These are phyloP conservation scores for Collybia nuda DNA, from an alignment of 768 basidiomycete genomes.

Conservation along the genomic window DNA sequence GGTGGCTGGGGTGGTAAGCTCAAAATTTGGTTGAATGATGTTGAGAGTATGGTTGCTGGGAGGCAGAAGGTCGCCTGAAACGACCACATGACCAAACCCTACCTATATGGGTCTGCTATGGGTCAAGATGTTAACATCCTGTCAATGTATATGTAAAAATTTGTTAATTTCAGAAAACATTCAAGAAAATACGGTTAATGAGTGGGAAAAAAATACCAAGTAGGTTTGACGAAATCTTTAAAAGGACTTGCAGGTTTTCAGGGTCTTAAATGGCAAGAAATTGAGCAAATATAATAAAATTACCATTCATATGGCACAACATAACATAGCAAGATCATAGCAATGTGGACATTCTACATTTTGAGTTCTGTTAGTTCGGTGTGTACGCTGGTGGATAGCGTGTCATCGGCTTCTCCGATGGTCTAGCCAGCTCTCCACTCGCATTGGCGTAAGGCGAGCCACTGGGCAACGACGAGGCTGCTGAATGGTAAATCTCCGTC, in stretches of 20 bases:
- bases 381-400: neutral
- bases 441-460: neutral
- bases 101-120: too few relatives aligned
- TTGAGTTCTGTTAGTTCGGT: neutral
- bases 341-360: neutral
- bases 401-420: neutral
- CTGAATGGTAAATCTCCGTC: constrained; percentile 4
- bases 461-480: neutral
- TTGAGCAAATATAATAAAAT: neutral
- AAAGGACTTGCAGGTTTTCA: too few relatives aligned
- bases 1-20: constrained; percentile 51
- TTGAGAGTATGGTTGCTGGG: constrained; percentile 26
- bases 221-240: too few relatives aligned
- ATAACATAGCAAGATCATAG: neutral
- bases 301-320: neutral
- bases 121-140: too few relatives aligned
- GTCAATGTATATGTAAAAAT: too few relatives aligned
- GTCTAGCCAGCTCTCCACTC: too few relatives aligned
- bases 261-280: too few relatives aligned
- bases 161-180: too few relatives aligned
- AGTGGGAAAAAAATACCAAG: too few relatives aligned
- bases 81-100: too few relatives aligned
- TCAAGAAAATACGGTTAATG: too few relatives aligned
- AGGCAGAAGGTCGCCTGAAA: neutral
- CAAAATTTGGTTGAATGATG: constrained; percentile 36